Base-by-base conservation (phyloP, 768 basidiomycete genomes). In the Psilocybe tampanensis region DNA sequence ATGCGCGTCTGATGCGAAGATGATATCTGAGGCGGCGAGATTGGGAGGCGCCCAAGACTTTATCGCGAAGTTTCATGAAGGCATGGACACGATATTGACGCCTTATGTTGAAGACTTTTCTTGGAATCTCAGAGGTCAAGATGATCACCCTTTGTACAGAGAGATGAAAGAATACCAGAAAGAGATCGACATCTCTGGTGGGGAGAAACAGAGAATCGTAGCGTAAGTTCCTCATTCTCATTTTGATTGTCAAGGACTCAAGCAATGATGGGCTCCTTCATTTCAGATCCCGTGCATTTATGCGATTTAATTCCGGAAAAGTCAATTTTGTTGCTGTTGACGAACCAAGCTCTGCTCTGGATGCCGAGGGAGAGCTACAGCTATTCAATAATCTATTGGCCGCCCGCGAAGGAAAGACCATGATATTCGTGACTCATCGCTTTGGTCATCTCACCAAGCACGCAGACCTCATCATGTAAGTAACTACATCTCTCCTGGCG, bases 281-380 rank as follows among this genome's bases (percentile, higher is more conserved):
- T 44, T 22, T 3, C 32, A 75, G 82, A 22, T 76, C 80, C 15
- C 80, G 80, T 8, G 73, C 73, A 2, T 82, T 80, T 56, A 79
- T 79, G 75, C 67, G 77, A 26, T 68, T 73, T 54, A 70, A 68
- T 39, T 75, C 71, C 8, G 70, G 68, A n/a, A 66, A 76, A 2
- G 73, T 79, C 24, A 76, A 73, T 22, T 76, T 86, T 11, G 69
- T 86, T 15, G 75, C 82, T 2, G 75, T 82, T 2, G 86, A 88
- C 58, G 85, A 87, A 62, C 84, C 85, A 0, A 84, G 76, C 26
- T 83, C 84, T 0, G 77, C 82, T 3, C 61, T 86, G 32, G 86
- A 88, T 53, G 77, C 86, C 3, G 68, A 80, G 43, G 80, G 75
- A 0, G 86, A 88, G 66, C 75, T 72, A 12, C 68, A 76, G 1